Conservation (phyloP, 177 flowering plant genomes). For the Vitis hybrid region DNA sequence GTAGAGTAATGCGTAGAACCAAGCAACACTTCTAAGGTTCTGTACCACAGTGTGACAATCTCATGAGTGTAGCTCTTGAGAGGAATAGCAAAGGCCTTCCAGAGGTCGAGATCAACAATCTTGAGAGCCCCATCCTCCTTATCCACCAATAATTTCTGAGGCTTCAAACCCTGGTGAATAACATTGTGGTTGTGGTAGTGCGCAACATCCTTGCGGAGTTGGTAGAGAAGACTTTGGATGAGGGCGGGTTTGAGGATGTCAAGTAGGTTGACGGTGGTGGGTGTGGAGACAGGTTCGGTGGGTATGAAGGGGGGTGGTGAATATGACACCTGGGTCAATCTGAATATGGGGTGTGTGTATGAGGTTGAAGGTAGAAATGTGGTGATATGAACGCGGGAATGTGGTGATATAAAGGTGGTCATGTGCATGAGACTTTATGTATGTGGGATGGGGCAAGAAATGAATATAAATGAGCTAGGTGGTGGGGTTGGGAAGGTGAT, state of each 20-base stretch:
- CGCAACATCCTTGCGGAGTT: slow-evolving; percentile 61
- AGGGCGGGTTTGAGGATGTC: slow-evolving; percentile 17
- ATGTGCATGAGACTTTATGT: too few relatives aligned
- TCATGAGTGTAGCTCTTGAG: slow-evolving; percentile 96
- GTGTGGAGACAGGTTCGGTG: too few relatives aligned
- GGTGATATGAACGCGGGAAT: too few relatives aligned
- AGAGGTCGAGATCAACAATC: slow-evolving; percentile 93
- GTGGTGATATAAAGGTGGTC: too few relatives aligned
- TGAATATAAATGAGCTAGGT: too few relatives aligned
- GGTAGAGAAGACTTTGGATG: slow-evolving; percentile 77
- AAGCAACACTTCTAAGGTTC: slow-evolving; percentile 87
- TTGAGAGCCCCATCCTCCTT: slow-evolving; percentile 79
- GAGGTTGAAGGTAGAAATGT: too few relatives aligned
- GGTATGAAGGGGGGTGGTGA: too few relatives aligned
- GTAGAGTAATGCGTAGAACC: slow-evolving; percentile 85
- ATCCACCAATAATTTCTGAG: slow-evolving; percentile 87
- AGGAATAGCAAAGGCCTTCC: slow-evolving; percentile 85
- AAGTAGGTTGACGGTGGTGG: too few relatives aligned
- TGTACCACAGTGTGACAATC: slow-evolving; percentile 94
- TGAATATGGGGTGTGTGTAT: too few relatives aligned
- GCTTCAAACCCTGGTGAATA: slow-evolving; percentile 67
- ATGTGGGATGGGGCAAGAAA: too few relatives aligned
- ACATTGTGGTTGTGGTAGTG: slow-evolving; percentile 87
- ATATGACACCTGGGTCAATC: too few relatives aligned
- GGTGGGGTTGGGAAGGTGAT: too few relatives aligned